phyloP scores from a whole-genome alignment of 371 early-diverging fungal species.

The Saksenaea oblongispora region DNA sequence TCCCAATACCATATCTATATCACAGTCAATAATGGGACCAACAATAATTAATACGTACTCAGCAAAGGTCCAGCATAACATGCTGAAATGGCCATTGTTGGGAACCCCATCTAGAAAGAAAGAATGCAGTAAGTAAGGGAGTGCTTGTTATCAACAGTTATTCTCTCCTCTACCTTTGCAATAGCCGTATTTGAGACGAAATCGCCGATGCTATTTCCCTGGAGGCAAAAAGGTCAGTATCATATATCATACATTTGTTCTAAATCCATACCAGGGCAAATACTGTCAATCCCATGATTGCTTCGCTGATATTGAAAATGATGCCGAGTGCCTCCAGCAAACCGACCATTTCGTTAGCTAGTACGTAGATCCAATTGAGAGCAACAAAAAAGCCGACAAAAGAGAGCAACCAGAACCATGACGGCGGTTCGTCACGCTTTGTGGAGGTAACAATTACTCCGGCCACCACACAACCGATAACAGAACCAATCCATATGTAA shows the following conservation, averaged over 20 bases:
- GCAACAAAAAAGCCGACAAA: constrained; percentile 73
- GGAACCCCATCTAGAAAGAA: constrained; percentile 66
- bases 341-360: constrained; percentile 82
- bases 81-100: constrained; percentile 84
- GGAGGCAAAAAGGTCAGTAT: not conserved
- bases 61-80: constrained; percentile 85
- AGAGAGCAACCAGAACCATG: constrained; percentile 52
- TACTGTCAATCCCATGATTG: constrained; percentile 81
- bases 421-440: constrained; percentile 27
- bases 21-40: not conserved
- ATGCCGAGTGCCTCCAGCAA: constrained; percentile 70
- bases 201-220: constrained; percentile 86
- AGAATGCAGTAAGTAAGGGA: not conserved
- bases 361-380: constrained; percentile 77
- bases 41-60: constrained; percentile 43
- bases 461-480: constrained; percentile 28
- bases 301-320: constrained; percentile 74
- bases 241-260: not conserved
- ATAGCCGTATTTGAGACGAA: constrained; percentile 85
- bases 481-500: constrained; percentile 5
- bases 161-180: constrained; percentile 48
- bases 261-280: constrained; percentile 67
- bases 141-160: not conserved
- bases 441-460: constrained; percentile 22
- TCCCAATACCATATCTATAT: constrained; percentile 71